Evolutionary conservation across 1,284 basidiomycete species (phyloP), one percentile per base, ranked within the genome.

Genomic region (Pulveroboletus sp.): DNA sequence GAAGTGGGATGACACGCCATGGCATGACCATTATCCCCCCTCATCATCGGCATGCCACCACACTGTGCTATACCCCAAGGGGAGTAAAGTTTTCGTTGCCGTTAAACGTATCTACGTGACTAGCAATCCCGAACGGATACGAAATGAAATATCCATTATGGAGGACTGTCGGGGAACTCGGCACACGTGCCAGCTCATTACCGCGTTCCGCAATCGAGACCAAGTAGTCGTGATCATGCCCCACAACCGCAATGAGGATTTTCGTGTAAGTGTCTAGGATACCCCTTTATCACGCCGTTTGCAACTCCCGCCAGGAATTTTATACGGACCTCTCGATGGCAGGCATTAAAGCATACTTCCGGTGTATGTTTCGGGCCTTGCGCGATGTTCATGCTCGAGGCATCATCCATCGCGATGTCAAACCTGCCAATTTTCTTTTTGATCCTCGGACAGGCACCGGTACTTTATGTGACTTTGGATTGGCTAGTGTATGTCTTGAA

Each of bases 71-170:
- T 75, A 75, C 52, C 68, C 77, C 21, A 56, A 67, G 48, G 73
- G 72, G 35, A 69, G 72, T 45, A 85, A 82, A 60, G 83, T 90
- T 17, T 94, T 90, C 66, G 95, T 99, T 41, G 96, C 96, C 0
- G 80, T 99, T 65, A 99, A 99, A 77, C 85, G 95, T 64, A 98
- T 99, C 69, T 94, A 98, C 69, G 95, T 95, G 29, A 99, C 96
- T 0, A 95, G 92, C 67, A 93, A 89, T 60, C 96, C 96, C 0
- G 86, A 90, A 56, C 81, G 97, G 19, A 96, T 99, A 68, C 81
- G 87, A 52, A 99, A 99, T 71, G 97, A 99, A 73, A 84, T 99
- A 54, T 78, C 86, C n/a, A 93, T 99, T 57, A 83, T 99, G 78
- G 87, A 94, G 70, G 87, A 90, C 56, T 84, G 82, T 70, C 81